Percentiles rank a stretch among this genome's conserved stretches.
Conservation (phyloP, 208 protist genomes). For the Willaertia magna region DNA sequence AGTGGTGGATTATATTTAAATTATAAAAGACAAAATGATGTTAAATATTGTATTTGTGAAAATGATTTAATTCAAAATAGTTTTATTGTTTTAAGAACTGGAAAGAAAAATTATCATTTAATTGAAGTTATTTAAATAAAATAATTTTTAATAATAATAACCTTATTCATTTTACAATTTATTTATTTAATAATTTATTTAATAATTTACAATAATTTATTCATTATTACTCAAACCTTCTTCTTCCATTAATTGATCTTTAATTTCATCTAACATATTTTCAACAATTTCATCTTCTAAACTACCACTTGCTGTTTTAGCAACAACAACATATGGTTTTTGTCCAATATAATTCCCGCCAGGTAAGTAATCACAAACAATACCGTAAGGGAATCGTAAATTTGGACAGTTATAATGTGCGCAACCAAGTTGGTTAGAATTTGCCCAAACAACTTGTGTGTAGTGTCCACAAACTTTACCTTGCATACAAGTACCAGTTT, state of each 20-base stretch:
- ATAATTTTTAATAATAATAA: no score
- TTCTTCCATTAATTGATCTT: no score
- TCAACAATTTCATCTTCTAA: no score
- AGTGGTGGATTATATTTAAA: slow-evolving; percentile 1
- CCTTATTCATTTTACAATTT: no score
- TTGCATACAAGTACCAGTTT: background rate
- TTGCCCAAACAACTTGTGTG: slow-evolving; percentile 3
- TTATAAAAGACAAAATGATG: background rate
- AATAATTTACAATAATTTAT: no score
- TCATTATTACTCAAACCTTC: no score
- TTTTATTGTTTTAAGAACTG: background rate
- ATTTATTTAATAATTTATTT: no score
- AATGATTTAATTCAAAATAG: background rate
- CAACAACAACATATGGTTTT: background rate
- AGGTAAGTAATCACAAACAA: slow-evolving; percentile 1
- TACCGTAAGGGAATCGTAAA: background rate
- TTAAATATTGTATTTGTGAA: background rate
- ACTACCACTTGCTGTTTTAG: no score
- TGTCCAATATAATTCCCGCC: background rate
- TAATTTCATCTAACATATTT: no score
- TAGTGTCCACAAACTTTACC: slow-evolving; percentile 7
- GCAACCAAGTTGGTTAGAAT: background rate
- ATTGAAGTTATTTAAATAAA: background rate
- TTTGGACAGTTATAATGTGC: background rate
- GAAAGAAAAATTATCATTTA: slow-evolving; percentile 13